These are phyloP conservation scores for Rutstroemia sp. DNA, from an alignment of 2,329 filamentous ascomycete species.

Conservation along the genomic window DNA sequence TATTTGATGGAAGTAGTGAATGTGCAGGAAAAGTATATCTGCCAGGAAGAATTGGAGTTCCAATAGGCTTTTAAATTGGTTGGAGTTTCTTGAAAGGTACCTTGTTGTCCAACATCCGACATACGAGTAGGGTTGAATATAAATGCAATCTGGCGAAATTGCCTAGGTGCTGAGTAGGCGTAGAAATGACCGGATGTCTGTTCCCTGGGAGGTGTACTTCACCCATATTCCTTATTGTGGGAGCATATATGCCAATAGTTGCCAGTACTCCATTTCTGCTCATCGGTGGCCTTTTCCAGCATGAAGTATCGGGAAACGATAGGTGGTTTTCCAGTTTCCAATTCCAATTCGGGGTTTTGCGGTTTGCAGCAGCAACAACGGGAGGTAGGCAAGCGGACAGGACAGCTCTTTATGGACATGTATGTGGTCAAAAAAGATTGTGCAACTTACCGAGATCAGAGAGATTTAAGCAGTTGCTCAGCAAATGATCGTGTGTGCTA, in stretches of 20 bases:
- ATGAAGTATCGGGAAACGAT: background rate
- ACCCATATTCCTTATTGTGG: too few species aligned
- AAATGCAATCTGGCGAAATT: background rate
- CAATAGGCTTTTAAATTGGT: background rate
- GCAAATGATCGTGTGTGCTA: background rate
- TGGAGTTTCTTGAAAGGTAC: background rate
- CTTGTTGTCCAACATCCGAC: background rate
- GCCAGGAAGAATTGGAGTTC: background rate
- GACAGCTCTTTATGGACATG: background rate
- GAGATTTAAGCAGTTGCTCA: background rate
- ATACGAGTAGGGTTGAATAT: too few species aligned
- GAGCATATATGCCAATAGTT: too few species aligned
- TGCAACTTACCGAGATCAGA: slow-evolving; percentile 1
- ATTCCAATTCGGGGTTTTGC: background rate
- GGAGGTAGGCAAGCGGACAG: background rate
- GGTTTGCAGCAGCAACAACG: background rate
- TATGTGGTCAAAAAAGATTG: background rate
- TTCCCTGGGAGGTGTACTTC: too few species aligned
- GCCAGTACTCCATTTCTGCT: background rate
- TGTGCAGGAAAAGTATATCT: background rate
- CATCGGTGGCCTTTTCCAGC: background rate
- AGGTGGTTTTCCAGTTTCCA: background rate
- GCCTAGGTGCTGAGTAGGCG: background rate
- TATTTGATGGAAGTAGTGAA: background rate
- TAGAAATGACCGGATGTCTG: too few species aligned